phyloP scores from a whole-genome alignment of 768 basidiomycete species.

The Rubroboletus pulcherrimus region DNA sequence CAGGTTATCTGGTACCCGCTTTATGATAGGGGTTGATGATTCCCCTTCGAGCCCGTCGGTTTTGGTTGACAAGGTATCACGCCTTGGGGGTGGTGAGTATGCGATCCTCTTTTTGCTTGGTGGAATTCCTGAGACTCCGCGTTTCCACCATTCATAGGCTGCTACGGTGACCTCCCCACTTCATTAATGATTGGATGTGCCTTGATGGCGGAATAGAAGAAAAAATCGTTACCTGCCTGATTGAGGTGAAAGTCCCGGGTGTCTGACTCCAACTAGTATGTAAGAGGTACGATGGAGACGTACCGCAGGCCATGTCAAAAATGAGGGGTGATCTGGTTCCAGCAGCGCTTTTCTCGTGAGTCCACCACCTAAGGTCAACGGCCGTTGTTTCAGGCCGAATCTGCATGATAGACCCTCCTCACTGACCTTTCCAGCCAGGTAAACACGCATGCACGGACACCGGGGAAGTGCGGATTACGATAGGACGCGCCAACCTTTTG shows the following conservation, averaged over 20 bases:
- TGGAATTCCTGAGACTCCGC: constrained; percentile 27
- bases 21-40: background rate
- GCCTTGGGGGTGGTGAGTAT: background rate
- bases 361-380: constrained; percentile 22
- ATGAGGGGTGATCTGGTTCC: constrained; percentile 20
- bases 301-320: constrained; percentile 31
- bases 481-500: constrained; percentile 59
- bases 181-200: background rate
- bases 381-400: constrained; percentile 12
- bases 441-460: constrained; percentile 52
- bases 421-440: constrained; percentile 49
- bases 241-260: background rate
- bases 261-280: background rate
- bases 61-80: background rate
- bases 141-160: constrained; percentile 58
- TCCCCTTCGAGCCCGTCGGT: background rate
- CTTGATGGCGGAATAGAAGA: constrained; percentile 15
- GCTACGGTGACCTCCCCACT: constrained; percentile 66
- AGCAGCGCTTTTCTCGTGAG: constrained; percentile 10
- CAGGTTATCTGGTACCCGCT: constrained; percentile 16
- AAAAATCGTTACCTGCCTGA: constrained; percentile 22
- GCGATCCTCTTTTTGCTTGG: constrained; percentile 8
- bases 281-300: background rate
- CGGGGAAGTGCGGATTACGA: constrained; percentile 71
- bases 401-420: background rate